Base-by-base conservation (phyloP, 805 yeast species). In the Peterozyma xylosa region DNA sequence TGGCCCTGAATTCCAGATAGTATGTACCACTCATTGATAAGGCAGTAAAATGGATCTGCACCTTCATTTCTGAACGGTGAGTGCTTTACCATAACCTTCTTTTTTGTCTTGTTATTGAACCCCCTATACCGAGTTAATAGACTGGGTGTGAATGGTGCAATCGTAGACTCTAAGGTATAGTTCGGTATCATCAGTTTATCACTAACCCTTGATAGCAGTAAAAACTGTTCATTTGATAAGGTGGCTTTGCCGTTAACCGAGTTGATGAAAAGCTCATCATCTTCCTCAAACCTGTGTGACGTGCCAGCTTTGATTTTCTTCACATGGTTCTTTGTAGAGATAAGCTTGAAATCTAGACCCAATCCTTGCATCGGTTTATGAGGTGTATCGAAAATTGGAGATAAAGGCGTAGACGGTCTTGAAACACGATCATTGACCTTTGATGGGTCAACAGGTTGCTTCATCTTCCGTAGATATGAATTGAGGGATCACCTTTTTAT, bases 21-120 rank as follows among this genome's bases (percentile, higher is more conserved):
- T 30, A 44, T 10, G 16, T 34, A 37, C 46, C 46, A 44, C 35
- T 44, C 46, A 37, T 44, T 44, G 4, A 44, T 18, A 21, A 21
- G 27, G 27, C 27, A 21, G 7, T 21, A 21, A 21, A 21, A 21
- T 21, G 27, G 27, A 21, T 21, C 27, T 21, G 27, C 4, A 21
- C 27, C 27, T 21, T 21, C 27, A 7, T 21, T 21, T 21, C 27
- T 21, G 30, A 44, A 37, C 3, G 46, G 43, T 15, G 43, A 36
- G 16, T 44, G 40, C 14, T 44, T 44, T 4, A 44, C 37, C 15
- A 44, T 39, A 2, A 44, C 46, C 18, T 40, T 39, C 21, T 37
- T 32, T 30, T 30, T 16, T 4, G 34, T 15, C 5, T 10, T 13
- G 9, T 9, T 10, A 3, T 40, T 36, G 9, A 27, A 35, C n/a